Conservation (phyloP, 1,139 yeast species). For the Sporopachydermia cereana region DNA sequence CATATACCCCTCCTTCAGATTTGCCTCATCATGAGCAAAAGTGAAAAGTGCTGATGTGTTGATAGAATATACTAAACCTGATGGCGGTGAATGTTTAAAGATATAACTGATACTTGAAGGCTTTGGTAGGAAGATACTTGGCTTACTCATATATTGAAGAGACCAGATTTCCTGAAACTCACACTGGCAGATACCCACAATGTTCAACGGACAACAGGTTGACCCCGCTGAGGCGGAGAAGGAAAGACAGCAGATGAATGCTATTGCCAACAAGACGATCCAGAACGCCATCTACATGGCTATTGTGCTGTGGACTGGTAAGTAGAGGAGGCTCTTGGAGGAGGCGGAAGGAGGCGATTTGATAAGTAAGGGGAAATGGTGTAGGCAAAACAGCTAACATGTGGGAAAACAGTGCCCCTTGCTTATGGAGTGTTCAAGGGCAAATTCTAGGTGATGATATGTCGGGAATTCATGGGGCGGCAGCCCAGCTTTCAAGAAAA, state of each 20-base stretch:
- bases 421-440: conserved; percentile 6
- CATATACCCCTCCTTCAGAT: too few relatives aligned
- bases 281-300: conserved; percentile 60
- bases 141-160: neutral
- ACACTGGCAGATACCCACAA: conserved; percentile 23
- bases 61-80: too few relatives aligned
- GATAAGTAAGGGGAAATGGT: too few relatives aligned
- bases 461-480: too few relatives aligned
- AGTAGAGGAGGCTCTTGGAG: conserved; percentile 9
- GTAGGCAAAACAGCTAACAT: too few relatives aligned
- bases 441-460: too few relatives aligned
- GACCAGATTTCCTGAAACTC: too few relatives aligned
- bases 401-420: conserved; percentile 1
- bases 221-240: conserved; percentile 47
- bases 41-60: too few relatives aligned
- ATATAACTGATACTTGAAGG: neutral
- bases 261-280: conserved; percentile 55
- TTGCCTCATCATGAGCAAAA: too few relatives aligned
- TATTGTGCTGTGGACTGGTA: conserved; percentile 58
- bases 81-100: neutral
- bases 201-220: conserved; percentile 75
- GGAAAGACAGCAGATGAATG: conserved; percentile 26
- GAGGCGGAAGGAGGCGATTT: neutral
- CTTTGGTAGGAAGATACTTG: neutral
- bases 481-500: too few relatives aligned